phyloP scores from a whole-genome alignment of 2,329 filamentous ascomycete species.

The Pyrenochaeta sp. region DNA sequence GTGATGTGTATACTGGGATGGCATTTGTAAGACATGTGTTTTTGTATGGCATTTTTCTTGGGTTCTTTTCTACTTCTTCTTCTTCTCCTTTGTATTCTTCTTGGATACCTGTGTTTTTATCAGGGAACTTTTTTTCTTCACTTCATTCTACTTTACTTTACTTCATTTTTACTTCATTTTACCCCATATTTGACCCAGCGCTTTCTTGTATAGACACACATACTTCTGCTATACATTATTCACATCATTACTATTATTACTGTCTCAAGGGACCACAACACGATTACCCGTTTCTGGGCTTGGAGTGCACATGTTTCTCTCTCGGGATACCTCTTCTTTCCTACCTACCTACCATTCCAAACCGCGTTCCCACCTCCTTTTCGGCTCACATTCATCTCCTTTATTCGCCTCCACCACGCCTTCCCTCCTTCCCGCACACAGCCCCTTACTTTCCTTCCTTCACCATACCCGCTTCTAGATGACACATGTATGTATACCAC shows the following conservation, averaged over 20 bases:
- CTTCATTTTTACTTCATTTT: not conserved
- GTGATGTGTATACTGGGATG: conserved; percentile 1
- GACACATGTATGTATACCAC: not conserved
- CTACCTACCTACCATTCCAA: too few species aligned
- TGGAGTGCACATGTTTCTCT: too few species aligned
- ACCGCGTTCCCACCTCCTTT: too few species aligned
- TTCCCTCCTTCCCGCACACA: too few species aligned
- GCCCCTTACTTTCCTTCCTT: not conserved
- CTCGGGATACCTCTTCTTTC: too few species aligned
- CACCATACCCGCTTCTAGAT: not conserved
- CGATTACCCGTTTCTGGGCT: too few species aligned
- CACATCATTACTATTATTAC: too few species aligned
- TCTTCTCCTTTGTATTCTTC: not conserved
- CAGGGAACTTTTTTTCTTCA: not conserved
- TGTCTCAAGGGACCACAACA: too few species aligned
- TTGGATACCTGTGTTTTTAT: not conserved
- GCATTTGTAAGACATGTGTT: not conserved
- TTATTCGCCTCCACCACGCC: too few species aligned
- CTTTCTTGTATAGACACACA: conserved; percentile 2
- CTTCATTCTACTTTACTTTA: not conserved
- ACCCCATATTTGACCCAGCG: too few species aligned
- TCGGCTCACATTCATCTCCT: not conserved
- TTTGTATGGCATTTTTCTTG: not conserved
- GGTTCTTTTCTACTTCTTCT: conserved; percentile 1
- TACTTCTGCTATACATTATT: too few species aligned